Conservation (phyloP, 202 grass and related monocot species). For the Digitaria exilis region DNA sequence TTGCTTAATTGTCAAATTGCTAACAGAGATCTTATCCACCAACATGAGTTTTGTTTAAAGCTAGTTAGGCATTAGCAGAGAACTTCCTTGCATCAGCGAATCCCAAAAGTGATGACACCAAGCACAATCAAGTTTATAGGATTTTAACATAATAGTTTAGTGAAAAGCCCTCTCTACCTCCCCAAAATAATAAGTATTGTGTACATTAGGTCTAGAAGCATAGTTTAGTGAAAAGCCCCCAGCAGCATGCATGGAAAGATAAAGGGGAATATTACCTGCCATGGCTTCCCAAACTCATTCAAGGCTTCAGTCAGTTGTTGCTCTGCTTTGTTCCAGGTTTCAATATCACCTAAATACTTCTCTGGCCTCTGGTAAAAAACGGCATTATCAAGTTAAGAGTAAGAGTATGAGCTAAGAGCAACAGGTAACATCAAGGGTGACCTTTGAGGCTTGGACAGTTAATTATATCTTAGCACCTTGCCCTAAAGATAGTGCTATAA, state of each 20-base stretch:
- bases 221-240: no score
- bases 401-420: neutral
- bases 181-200: neutral
- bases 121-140: neutral
- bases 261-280: slow-evolving; percentile 58
- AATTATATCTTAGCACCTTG: slow-evolving; percentile 3
- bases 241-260: slow-evolving; percentile 17
- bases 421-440: slow-evolving; percentile 15
- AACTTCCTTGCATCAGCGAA: neutral
- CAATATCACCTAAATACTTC: slow-evolving; percentile 94
- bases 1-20: neutral
- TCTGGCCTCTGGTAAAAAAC: slow-evolving; percentile 74
- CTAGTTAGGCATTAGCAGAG: slow-evolving; percentile 10
- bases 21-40: neutral
- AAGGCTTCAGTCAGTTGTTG: slow-evolving; percentile 87
- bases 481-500: neutral
- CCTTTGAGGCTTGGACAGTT: neutral
- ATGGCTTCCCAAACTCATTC: slow-evolving; percentile 92
- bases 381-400: neutral
- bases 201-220: slow-evolving; percentile 14
- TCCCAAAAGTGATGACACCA: neutral
- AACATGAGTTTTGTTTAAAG: neutral
- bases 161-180: neutral
- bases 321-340: slow-evolving; percentile 98
- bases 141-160: neutral